Evolutionary conservation across 768 basidiomycete species (phyloP), one percentile per base, ranked within the genome.

Genomic region (Leucogyrophana mollusca): DNA sequence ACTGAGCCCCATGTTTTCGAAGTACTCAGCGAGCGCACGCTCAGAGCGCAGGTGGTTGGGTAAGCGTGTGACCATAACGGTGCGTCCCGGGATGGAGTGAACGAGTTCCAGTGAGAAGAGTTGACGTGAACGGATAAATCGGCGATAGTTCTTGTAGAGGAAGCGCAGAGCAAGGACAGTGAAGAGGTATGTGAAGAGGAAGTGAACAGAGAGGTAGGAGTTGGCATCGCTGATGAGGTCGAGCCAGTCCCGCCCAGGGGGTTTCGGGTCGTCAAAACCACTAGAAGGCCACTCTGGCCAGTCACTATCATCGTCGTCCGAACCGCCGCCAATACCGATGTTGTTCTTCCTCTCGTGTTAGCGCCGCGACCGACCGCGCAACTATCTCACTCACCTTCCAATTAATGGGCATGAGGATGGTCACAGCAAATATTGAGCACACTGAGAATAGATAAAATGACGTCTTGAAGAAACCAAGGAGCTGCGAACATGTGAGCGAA

Each of bases 381-480:
- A 14, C 21, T 37, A 23, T 24, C 34, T 2, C 5, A 66, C 82
- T 58, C 53, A 94, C 94, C 72, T 84, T 90, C 73, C 87, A 86
- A 57, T 99, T 98, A 39, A 97, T 76, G 2, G 96, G 96, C 83
- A 98, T 95, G 10, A 99, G 77, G n/a, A 94, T 82, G 4, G 80
- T 64, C 7, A 85, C 67, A 0, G 94, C 93, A 47, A 92, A 85
- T 38, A 91, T 58, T 0, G 93, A 90, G 64, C 90, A 91, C 13
- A 87, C 70, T 0, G 88, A 84, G 68, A 99, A 99, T 21, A 97
- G 74, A 58, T 88, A 83, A 67, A 97, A 98, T 0, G 88, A 84
- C 77, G 87, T 96, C 65, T 95, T 94, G 77, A 92, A 88, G 69
- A 99, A 98, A 54, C 86, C 91, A 34, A 99, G 78, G 2, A 98